A percentile compares a stretch with the other conserved stretches of the same genome.
Conservation (phyloP, 805 yeast genomes). For the Nakazawaea peltata region DNA sequence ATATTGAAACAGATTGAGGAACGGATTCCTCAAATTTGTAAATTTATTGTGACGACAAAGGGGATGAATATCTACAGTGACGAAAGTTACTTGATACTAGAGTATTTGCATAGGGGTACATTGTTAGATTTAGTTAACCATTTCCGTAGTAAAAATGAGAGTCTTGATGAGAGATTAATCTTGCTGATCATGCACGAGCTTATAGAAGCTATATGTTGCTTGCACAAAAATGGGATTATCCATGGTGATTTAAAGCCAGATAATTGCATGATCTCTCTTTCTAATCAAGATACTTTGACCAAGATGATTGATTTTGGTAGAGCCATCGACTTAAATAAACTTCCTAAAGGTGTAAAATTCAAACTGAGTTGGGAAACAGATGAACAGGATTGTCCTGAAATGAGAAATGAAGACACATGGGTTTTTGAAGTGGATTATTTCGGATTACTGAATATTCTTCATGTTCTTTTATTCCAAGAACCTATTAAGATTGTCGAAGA, state of each 20-base stretch:
- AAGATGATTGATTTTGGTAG: slow-evolving; percentile 76
- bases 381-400: slow-evolving; percentile 66
- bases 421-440: slow-evolving; percentile 75
- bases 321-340: slow-evolving; percentile 60
- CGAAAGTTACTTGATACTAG: slow-evolving; percentile 60
- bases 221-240: slow-evolving; percentile 62
- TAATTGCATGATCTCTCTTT: slow-evolving; percentile 70
- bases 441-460: slow-evolving; percentile 72
- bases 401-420: slow-evolving; percentile 58
- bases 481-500: slow-evolving; percentile 38
- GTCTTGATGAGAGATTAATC: slow-evolving; percentile 53
- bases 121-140: slow-evolving; percentile 58
- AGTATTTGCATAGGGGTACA: slow-evolving; percentile 66
- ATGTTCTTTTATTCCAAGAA: slow-evolving; percentile 64
- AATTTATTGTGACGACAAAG: slow-evolving; percentile 40
- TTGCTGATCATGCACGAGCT: slow-evolving; percentile 61
- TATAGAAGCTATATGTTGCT: slow-evolving; percentile 43
- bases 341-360: slow-evolving; percentile 44
- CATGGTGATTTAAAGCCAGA: slow-evolving; percentile 88
- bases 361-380: slow-evolving; percentile 52
- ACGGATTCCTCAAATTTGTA: slow-evolving; percentile 20
- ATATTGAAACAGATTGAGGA: slow-evolving; percentile 50
- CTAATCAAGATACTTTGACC: slow-evolving; percentile 10
- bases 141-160: slow-evolving; percentile 22
- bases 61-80: slow-evolving; percentile 50